A percentile compares a stretch with the other conserved stretches of the same genome.
Evolutionary conservation across 139 green algal species (phyloP).

Genomic region (Tetraselmis striata): DNA sequence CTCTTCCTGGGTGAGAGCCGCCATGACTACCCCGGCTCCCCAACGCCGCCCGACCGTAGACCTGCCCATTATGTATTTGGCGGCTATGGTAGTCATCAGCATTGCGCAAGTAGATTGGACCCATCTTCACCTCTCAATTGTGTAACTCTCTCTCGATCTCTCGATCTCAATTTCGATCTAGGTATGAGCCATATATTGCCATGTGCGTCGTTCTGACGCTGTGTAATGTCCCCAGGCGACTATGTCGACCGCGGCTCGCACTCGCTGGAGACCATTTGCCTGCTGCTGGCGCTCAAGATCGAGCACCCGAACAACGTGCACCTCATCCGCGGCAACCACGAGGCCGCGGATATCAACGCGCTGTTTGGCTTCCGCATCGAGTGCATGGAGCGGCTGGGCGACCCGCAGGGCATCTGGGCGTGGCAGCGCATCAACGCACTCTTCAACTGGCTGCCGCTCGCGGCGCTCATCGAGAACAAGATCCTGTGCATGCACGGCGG

Average conservation of each 20-base stretch:
- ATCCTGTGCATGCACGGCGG: constrained; percentile 98
- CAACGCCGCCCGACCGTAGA: no score
- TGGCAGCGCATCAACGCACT: constrained; percentile 95
- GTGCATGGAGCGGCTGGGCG: constrained; percentile 91
- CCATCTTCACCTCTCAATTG: no score
- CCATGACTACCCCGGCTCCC: no score
- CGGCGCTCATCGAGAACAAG: constrained; percentile 86
- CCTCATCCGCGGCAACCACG: constrained; percentile 98
- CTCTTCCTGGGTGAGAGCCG: constrained; percentile 63
- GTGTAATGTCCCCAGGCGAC: no score
- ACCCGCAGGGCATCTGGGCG: constrained; percentile 71
- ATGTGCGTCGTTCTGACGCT: no score
- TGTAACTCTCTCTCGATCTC: no score
- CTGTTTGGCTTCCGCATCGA: constrained; percentile 98
- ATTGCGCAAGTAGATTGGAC: no score
- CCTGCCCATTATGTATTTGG: no score
- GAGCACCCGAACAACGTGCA: constrained; percentile 89
- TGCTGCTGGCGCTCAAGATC: constrained; percentile 93
- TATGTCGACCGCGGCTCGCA: constrained; percentile 81
- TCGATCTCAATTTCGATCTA: no score
- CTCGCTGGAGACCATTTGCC: constrained; percentile 78
- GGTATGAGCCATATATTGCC: no score
- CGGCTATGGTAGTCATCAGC: no score
- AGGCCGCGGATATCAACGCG: constrained; percentile 96
- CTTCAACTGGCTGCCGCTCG: constrained; percentile 98